Percentiles rank a stretch among this genome's conserved stretches.
Conservation (phyloP, 192 early-diverging fungal genomes). For the Coemansia interrupta region DNA sequence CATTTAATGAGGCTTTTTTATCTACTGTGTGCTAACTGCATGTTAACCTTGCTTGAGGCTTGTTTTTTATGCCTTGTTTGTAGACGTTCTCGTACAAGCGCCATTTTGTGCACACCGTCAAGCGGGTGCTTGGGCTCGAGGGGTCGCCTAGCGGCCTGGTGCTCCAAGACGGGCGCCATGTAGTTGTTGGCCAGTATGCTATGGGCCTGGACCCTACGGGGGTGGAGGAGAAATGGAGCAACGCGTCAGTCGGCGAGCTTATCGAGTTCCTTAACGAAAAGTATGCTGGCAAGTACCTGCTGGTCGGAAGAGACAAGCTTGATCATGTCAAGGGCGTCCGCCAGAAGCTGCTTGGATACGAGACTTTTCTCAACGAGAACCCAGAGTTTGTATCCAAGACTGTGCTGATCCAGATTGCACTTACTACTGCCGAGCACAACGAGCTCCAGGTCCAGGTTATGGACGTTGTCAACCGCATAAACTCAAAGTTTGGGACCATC, state of each 20-base stretch:
- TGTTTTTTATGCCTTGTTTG: neutral
- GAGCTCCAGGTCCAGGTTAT: slow-evolving; percentile 81
- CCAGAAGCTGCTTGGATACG: slow-evolving; percentile 91
- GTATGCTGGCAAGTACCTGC: slow-evolving; percentile 88
- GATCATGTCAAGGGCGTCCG: slow-evolving; percentile 94
- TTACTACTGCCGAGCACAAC: slow-evolving; percentile 89
- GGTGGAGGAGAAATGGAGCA: slow-evolving; percentile 67
- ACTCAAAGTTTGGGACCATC: slow-evolving; percentile 86
- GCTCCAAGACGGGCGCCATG: slow-evolving; percentile 66
- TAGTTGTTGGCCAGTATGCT: slow-evolving; percentile 88
- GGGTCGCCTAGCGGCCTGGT: slow-evolving; percentile 82
- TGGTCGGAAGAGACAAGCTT: slow-evolving; percentile 93
- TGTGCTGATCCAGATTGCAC: slow-evolving; percentile 90
- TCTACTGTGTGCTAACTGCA: neutral
- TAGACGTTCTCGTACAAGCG: slow-evolving; percentile 91
- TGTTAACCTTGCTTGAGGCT: neutral
- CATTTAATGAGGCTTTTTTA: neutral
- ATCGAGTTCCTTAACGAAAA: slow-evolving; percentile 74
- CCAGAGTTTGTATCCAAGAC: slow-evolving; percentile 92
- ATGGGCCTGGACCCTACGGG: slow-evolving; percentile 86
- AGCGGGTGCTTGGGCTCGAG: slow-evolving; percentile 83
- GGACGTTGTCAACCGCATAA: slow-evolving; percentile 89
- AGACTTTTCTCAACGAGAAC: slow-evolving; percentile 77
- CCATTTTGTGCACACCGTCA: slow-evolving; percentile 86
- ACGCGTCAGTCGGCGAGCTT: slow-evolving; percentile 72